Evolutionary conservation across 106 monocot species (phyloP).

Genomic region (Gastrodia elata): DNA sequence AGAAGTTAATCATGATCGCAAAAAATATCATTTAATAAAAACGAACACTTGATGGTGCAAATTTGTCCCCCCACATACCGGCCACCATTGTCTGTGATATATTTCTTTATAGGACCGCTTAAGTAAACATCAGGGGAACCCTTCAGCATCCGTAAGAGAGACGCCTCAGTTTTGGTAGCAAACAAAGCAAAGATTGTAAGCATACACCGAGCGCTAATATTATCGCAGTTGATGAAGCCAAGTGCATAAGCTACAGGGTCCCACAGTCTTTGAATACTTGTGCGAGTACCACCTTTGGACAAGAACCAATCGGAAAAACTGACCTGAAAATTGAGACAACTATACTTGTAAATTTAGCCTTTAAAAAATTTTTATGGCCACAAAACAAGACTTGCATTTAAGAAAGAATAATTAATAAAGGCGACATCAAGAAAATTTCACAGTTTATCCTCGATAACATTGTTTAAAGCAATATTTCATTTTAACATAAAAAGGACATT

Average conservation of each 20-base stretch:
- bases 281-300: constrained; percentile 97
- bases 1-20: background rate
- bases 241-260: constrained; percentile 99
- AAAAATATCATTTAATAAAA: background rate
- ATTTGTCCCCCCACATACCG: constrained; percentile 28
- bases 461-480: background rate
- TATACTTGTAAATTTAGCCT: background rate
- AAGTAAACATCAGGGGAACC: constrained; percentile 92
- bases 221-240: constrained; percentile 96
- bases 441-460: background rate
- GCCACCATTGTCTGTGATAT: constrained; percentile 84
- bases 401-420: background rate
- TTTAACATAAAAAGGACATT: background rate
- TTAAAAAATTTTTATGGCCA: background rate
- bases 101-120: constrained; percentile 92
- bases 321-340: constrained; percentile 34
- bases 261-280: constrained; percentile 90
- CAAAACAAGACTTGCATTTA: background rate
- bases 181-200: constrained; percentile 92
- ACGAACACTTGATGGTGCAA: background rate
- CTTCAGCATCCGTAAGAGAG: constrained; percentile 91
- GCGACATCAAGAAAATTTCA: background rate
- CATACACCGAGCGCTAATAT: constrained; percentile 97
- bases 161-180: constrained; percentile 97
- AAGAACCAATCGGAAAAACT: constrained; percentile 96